Base-by-base conservation (phyloP, 345 rosid species). In the Syzygium aromaticum region DNA sequence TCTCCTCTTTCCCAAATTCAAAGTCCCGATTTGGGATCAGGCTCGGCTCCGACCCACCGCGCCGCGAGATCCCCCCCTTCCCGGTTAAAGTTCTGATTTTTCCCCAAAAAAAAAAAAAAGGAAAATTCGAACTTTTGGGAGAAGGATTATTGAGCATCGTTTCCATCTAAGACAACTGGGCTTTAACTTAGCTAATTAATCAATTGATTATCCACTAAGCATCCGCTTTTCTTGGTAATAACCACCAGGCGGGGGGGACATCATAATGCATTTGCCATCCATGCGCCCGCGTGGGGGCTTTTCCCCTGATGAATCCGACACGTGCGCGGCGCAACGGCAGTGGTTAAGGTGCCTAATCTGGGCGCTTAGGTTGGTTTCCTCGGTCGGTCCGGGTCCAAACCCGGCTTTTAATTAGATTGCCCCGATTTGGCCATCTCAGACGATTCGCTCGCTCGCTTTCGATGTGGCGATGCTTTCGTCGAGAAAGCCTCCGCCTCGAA, bases 21-120 rank as follows among this genome's bases (percentile, higher is more conserved):
- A 40, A 17, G 80, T 67, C 82, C 82, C 82, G 82, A 73, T 73
- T 73, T 73, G 82, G 82, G 49, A 73, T 73, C 19, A 22, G 82
- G 23, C 63, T 84, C 86, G 86, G 86, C 86, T n/a, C 52, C 77
- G 52, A 85, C 28, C 77, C 86, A n/a, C 67, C 77, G 64, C 86
- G 21, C 7, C 86, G 21, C 7, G 30, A 59, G 10, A 52, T 23
- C n/a, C 25, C 63, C 25, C 13, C 21, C 4, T 57, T 25, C 21
- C 82, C 43, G 82, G 49, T 28, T 43, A 7, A 38, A 73, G 49
- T 73, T 38, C 82, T 27, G 38, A 73, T 2, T 8, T 8, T 43
- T 16, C 33, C 38, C 8, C 6, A 30, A 33, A 17, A 56, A 57
- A 40, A 8, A 21, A 54, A 63, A n/a, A 33, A 15, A 3, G 14